Conservation (phyloP, 1,139 yeast species). For the Magnusiomyces suaveolens region DNA sequence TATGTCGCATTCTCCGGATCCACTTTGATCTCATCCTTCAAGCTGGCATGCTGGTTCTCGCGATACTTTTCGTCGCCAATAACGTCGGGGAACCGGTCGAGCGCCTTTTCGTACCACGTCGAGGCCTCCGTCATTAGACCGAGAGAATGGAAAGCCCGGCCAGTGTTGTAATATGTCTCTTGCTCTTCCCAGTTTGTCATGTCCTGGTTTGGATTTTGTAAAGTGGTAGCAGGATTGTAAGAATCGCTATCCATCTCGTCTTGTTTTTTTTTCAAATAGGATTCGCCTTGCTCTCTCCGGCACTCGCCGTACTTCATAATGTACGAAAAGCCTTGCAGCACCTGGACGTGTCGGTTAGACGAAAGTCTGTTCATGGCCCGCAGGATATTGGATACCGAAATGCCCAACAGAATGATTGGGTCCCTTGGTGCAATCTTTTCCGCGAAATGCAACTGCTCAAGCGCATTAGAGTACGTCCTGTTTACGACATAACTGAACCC, state of each 20-base stretch:
- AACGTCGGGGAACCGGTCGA: slow-evolving; percentile 31
- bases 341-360: slow-evolving; percentile 73
- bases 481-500: slow-evolving; percentile 38
- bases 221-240: neutral
- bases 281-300: slow-evolving; percentile 23
- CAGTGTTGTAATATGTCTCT: slow-evolving; percentile 77
- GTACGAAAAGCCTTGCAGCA: slow-evolving; percentile 77
- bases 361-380: slow-evolving; percentile 88
- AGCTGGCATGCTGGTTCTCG: neutral
- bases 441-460: slow-evolving; percentile 45
- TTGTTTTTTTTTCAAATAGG: neutral
- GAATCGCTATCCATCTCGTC: neutral
- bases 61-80: neutral
- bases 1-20: slow-evolving; percentile 31
- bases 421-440: slow-evolving; percentile 43
- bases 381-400: slow-evolving; percentile 80
- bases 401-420: slow-evolving; percentile 63
- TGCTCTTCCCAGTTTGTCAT: slow-evolving; percentile 47
- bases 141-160: slow-evolving; percentile 72
- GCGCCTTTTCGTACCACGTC: slow-evolving; percentile 58
- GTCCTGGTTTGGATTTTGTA: slow-evolving; percentile 15
- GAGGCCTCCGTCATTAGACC: slow-evolving; percentile 69
- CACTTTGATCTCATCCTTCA: neutral
- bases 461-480: neutral
- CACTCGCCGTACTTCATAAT: slow-evolving; percentile 59